A percentile compares a stretch with the other conserved stretches of the same genome.
These are phyloP conservation scores for Naganishia friedmannii DNA, from an alignment of 768 basidiomycete genomes.

Conservation along the genomic window DNA sequence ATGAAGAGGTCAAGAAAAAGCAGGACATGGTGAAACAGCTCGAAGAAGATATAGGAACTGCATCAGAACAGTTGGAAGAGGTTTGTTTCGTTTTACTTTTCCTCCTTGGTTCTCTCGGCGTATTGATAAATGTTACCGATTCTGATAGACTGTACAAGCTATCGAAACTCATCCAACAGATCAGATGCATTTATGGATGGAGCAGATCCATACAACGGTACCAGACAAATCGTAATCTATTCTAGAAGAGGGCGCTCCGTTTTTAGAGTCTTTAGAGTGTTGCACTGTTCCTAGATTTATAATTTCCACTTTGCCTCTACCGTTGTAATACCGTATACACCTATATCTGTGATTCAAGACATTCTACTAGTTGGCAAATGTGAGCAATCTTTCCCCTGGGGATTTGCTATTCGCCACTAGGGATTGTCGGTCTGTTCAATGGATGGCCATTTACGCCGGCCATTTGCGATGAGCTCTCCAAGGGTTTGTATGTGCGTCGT, in stretches of 20 bases:
- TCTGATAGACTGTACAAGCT: slow-evolving; percentile 21
- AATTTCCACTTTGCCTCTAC: not conserved
- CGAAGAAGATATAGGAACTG: slow-evolving; percentile 25
- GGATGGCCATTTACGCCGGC: not conserved
- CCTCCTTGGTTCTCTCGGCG: not conserved
- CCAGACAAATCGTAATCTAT: slow-evolving; percentile 16
- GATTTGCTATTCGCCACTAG: not conserved
- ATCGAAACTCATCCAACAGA: slow-evolving; percentile 18
- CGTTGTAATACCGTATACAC: not conserved
- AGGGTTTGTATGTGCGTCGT: slow-evolving; percentile 12
- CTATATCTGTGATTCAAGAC: not conserved
- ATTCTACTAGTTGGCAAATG: not conserved
- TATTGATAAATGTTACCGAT: not conserved
- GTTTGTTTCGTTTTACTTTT: slow-evolving; percentile 34
- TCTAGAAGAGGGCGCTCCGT: not conserved
- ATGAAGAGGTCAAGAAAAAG: slow-evolving; percentile 25
- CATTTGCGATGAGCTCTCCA: no score
- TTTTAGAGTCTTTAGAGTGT: not conserved
- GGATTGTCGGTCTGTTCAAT: not conserved
- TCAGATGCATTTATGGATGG: slow-evolving; percentile 22
- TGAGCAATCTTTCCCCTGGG: not conserved
- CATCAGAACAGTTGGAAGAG: slow-evolving; percentile 38
- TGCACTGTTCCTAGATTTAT: not conserved
- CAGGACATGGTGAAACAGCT: slow-evolving; percentile 24
- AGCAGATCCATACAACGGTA: slow-evolving; percentile 19